Evolutionary conservation across 116 monocot species (phyloP).

Genomic region (Papilionanthe hybrid): DNA sequence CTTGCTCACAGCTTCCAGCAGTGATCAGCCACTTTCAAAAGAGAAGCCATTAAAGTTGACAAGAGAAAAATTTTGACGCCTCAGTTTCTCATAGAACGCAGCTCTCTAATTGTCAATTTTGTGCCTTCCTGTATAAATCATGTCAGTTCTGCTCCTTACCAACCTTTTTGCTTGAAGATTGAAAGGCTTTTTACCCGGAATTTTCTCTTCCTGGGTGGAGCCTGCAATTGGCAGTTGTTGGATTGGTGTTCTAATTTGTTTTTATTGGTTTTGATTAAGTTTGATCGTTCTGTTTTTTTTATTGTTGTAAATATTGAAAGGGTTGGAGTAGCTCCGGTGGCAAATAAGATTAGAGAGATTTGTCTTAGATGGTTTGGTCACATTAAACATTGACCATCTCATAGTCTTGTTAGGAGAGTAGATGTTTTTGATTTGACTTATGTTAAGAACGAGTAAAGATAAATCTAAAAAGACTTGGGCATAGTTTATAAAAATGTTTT

Average conservation of each 20-base stretch:
- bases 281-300: too few species aligned
- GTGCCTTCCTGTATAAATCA: not conserved
- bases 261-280: not conserved
- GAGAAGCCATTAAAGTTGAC: conserved; percentile 32
- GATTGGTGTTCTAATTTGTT: not conserved
- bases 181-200: not conserved
- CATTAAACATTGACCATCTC: too few species aligned
- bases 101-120: not conserved
- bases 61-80: conserved; percentile 12
- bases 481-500: too few species aligned
- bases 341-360: too few species aligned
- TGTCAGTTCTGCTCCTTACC: not conserved
- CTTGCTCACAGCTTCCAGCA: conserved; percentile 22
- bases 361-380: too few species aligned
- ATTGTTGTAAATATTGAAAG: too few species aligned
- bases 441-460: too few species aligned
- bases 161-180: not conserved
- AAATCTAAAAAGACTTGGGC: too few species aligned
- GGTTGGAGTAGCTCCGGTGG: too few species aligned
- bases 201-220: not conserved
- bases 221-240: not conserved
- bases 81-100: not conserved
- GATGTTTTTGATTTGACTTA: too few species aligned
- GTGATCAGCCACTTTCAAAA: conserved; percentile 14
- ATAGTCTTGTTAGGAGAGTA: too few species aligned